phyloP scores from a whole-genome alignment of 139 green algal genomes.

The Micromonas pusilla region DNA sequence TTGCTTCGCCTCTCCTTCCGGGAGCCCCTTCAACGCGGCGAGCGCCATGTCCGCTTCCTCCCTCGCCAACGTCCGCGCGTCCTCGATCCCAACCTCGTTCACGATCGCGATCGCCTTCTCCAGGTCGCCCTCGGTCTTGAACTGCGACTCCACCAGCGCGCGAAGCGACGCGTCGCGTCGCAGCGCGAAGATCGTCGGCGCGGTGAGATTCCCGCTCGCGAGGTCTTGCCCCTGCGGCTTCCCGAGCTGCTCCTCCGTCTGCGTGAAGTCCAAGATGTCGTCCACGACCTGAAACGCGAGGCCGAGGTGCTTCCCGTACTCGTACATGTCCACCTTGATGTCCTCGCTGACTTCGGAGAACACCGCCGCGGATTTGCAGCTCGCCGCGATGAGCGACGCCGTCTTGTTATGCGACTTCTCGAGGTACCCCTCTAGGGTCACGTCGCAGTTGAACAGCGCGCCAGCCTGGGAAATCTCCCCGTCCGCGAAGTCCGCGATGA shows the following conservation, averaged over 20 bases:
- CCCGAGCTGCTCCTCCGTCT: constrained; percentile 82
- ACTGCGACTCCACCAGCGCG: constrained; percentile 68
- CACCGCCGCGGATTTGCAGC: constrained; percentile 74
- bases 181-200: constrained; percentile 86
- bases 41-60: constrained; percentile 64
- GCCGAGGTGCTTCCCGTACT: constrained; percentile 91
- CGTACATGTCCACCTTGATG: constrained; percentile 85
- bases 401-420: constrained; percentile 98
- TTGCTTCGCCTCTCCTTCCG: constrained; percentile 58
- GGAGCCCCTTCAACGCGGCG: constrained; percentile 57
- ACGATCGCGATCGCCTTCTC: constrained; percentile 62
- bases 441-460: constrained; percentile 77
- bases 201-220: constrained; percentile 91
- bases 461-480: constrained; percentile 91
- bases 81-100: constrained; percentile 37
- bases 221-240: constrained; percentile 96
- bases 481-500: constrained; percentile 98
- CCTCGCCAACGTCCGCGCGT: constrained; percentile 57
- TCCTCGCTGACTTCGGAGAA: constrained; percentile 68
- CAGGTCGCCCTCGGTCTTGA: constrained; percentile 62
- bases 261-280: constrained; percentile 98
- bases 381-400: constrained; percentile 92
- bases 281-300: constrained; percentile 94
- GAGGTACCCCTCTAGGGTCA: constrained; percentile 83
- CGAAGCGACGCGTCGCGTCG: constrained; percentile 52